These are phyloP conservation scores for Aspergillus unguis DNA, from an alignment of 2,329 filamentous ascomycete species.

Conservation along the genomic window DNA sequence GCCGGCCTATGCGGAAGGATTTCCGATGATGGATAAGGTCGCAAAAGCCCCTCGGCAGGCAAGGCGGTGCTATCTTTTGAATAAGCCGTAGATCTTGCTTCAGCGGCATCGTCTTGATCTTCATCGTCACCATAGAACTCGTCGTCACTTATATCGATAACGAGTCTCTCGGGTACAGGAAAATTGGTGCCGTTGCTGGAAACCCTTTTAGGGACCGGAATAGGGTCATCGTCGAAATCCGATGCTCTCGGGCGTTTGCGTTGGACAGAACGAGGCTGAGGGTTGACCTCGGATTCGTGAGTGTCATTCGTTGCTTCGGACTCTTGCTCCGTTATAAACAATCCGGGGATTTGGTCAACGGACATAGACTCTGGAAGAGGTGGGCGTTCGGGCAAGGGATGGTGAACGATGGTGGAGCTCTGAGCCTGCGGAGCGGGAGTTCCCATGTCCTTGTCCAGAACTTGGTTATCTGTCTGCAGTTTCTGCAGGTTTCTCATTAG, in stretches of 20 bases:
- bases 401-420: constrained; percentile 23
- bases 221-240: constrained; percentile 65
- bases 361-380: constrained; percentile 28
- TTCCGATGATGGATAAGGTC: constrained; percentile 48
- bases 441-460: constrained; percentile 9
- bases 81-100: constrained; percentile 29
- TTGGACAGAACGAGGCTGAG: constrained; percentile 24
- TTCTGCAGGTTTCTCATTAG: constrained; percentile 40
- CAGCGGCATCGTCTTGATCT: constrained; percentile 28
- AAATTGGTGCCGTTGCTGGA: constrained; percentile 53
- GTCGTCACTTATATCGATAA: constrained; percentile 83
- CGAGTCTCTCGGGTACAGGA: constrained; percentile 54
- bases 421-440: constrained; percentile 6
- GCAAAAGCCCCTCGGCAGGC: constrained; percentile 26
- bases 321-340: constrained; percentile 46
- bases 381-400: constrained; percentile 39
- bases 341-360: constrained; percentile 48
- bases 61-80: constrained; percentile 4
- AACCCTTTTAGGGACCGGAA: constrained; percentile 54
- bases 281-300: constrained; percentile 17
- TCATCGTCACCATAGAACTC: constrained; percentile 46
- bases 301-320: constrained; percentile 7
- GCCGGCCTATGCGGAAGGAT: constrained; percentile 40
- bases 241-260: constrained; percentile 65
- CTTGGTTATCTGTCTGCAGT: constrained; percentile 13